phyloP scores from a whole-genome alignment of 768 basidiomycete genomes.

The Tricholoma saponaceum region DNA sequence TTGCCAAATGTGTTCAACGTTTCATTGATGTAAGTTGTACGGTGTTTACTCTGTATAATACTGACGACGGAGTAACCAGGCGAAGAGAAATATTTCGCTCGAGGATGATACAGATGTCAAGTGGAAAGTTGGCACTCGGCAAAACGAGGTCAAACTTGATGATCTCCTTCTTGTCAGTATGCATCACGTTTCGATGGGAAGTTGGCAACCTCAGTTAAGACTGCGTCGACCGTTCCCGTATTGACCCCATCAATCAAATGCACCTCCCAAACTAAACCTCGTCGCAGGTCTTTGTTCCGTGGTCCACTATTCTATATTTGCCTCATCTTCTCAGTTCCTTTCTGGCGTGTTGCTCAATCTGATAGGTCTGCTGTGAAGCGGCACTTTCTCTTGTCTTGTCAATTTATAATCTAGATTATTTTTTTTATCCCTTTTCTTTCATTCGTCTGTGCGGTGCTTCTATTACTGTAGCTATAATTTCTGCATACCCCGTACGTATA shows the following conservation, averaged over 20 bases:
- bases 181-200: conserved; percentile 79
- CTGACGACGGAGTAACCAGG: conserved; percentile 30
- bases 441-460: neutral
- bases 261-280: neutral
- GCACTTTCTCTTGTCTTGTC: neutral
- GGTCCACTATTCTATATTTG: neutral
- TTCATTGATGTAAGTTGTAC: conserved; percentile 52
- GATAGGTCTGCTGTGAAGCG: neutral
- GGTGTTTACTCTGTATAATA: conserved; percentile 2
- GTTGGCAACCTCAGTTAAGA: conserved; percentile 78
- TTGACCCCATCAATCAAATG: neutral
- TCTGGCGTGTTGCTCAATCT: neutral
- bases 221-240: conserved; percentile 36
- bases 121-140: conserved; percentile 60
- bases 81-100: conserved; percentile 43
- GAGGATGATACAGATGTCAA: conserved; percentile 59
- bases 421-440: neutral
- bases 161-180: conserved; percentile 73
- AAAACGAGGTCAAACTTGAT: conserved; percentile 53
- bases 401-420: neutral
- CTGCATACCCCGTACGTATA: neutral
- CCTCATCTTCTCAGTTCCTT: neutral
- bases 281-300: neutral
- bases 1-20: conserved; percentile 70
- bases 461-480: neutral